A percentile compares a stretch with the other conserved stretches of the same genome.
Conservation (phyloP, 2,329 filamentous ascomycete genomes). For the Fusarium longipes region DNA sequence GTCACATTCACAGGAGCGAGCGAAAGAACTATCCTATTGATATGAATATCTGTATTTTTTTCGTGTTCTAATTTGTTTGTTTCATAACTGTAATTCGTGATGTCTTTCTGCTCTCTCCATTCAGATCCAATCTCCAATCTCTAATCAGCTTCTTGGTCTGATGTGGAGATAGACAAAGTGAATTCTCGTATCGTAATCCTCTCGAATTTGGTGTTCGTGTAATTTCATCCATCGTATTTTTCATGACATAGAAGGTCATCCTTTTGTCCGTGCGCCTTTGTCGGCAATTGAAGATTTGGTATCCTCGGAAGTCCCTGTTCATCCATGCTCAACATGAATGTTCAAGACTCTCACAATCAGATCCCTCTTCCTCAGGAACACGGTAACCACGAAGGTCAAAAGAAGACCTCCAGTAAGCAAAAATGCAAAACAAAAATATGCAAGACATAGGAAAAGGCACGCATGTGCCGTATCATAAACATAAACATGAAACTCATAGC, state of each 20-base stretch:
- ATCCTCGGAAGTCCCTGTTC: not conserved
- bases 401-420: constrained; percentile 2
- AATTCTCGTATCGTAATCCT: constrained; percentile 25
- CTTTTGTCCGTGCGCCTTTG: constrained; percentile 29
- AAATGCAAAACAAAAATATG: constrained; percentile 4
- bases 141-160: constrained; percentile 6
- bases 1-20: constrained; percentile 5
- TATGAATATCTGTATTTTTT: constrained; percentile 11
- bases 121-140: not conserved
- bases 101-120: constrained; percentile 15
- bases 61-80: constrained; percentile 6
- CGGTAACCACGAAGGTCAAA: constrained; percentile 10
- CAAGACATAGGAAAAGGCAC: constrained; percentile 41
- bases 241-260: constrained; percentile 31
- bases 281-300: constrained; percentile 30
- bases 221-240: constrained; percentile 12
- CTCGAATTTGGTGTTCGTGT: constrained; percentile 22
- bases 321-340: constrained; percentile 17
- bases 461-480: constrained; percentile 29
- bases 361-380: constrained; percentile 20
- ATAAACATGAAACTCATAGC: constrained; percentile 36
- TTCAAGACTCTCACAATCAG: not conserved
- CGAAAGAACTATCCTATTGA: not conserved
- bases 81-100: constrained; percentile 6
- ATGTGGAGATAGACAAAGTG: constrained; percentile 6